Base-by-base conservation (phyloP, 208 protist genomes). In the Paratrypanosoma confusum region DNA sequence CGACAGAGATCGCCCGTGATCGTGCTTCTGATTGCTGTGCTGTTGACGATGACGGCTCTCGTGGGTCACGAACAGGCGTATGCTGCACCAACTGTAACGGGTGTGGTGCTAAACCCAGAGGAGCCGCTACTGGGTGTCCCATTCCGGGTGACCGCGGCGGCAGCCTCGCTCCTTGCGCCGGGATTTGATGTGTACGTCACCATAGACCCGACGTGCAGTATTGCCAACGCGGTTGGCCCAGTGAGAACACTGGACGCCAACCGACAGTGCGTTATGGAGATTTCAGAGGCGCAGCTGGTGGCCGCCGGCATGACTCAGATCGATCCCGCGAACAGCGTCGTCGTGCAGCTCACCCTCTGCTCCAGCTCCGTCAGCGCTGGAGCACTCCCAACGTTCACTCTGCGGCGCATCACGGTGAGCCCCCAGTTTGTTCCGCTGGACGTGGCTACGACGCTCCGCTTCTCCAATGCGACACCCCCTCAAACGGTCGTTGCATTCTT, bases 91-190 rank as follows among this genome's bases (percentile, higher is more conserved):
- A n/a, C n/a, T n/a, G n/a, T n/a, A n/a, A n/a, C n/a, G n/a, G n/a
- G n/a, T 21, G 54, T 75, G 32, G 31, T 50, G 28, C 39, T 60
- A 7, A 52, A 25, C 2, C 71, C 71, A 0, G 24, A 25, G 1
- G n/a, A 42, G 13, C 75, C 75, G 13, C 55, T 84, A 5, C 18
- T 80, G 23, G 70, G 71, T 51, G 67, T 74, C 6, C 64, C 67
- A 1, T 80, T 84, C 40, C 44, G 55, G 24, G 76, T 65, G 1
- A 70, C 57, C 1, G 21, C 28, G n/a, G n/a, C n/a, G n/a, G n/a
- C n/a, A n/a, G n/a, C n/a, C 11, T 48, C 57, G 1, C 47, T 44
- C 0, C 10, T 65, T 0, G 22, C 33, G 18, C 24, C 13, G 3
- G 64, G 57, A 50, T 25, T 50, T 5, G 66, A 56, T 16, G 45